These are phyloP conservation scores for Margaritispora aquatica DNA, from an alignment of 495 filamentous ascomycete species.

Conservation along the genomic window DNA sequence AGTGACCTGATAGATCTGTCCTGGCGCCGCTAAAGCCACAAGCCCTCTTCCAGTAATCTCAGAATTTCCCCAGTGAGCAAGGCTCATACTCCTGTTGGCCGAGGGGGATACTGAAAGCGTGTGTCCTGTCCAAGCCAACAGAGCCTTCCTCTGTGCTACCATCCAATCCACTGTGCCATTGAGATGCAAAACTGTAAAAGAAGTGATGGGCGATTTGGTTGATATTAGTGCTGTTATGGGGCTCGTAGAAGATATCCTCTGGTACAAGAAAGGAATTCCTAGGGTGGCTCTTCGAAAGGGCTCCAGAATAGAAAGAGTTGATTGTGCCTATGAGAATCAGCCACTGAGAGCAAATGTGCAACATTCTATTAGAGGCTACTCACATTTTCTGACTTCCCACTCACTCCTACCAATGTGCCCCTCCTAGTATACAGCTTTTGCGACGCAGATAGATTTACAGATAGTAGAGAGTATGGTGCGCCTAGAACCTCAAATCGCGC, in stretches of 20 bases:
- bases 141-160: conserved; percentile 72
- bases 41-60: conserved; percentile 81
- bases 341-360: conserved; percentile 5
- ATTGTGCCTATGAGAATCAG: conserved; percentile 52
- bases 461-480: conserved; percentile 83
- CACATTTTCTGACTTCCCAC: conserved; percentile 88
- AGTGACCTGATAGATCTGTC: conserved; percentile 78
- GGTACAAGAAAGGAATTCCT: conserved; percentile 91
- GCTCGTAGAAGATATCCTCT: conserved; percentile 76
- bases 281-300: conserved; percentile 71
- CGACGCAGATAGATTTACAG: conserved; percentile 84
- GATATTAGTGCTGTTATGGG: conserved; percentile 83
- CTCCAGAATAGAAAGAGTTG: conserved; percentile 79
- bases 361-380: conserved; percentile 15
- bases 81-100: conserved; percentile 64
- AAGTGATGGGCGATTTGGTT: conserved; percentile 75
- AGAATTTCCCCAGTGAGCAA: conserved; percentile 89
- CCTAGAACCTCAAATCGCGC: conserved; percentile 91
- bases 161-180: conserved; percentile 98
- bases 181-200: conserved; percentile 78
- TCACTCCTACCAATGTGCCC: conserved; percentile 84
- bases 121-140: conserved; percentile 95
- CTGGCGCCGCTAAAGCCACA: conserved; percentile 73
- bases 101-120: conserved; percentile 69
- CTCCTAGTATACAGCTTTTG: conserved; percentile 87